Evolutionary conservation across 257 asterid genomes (phyloP), one percentile per base, ranked within the genome.

Genomic region (Jacaranda mimosifolia): DNA sequence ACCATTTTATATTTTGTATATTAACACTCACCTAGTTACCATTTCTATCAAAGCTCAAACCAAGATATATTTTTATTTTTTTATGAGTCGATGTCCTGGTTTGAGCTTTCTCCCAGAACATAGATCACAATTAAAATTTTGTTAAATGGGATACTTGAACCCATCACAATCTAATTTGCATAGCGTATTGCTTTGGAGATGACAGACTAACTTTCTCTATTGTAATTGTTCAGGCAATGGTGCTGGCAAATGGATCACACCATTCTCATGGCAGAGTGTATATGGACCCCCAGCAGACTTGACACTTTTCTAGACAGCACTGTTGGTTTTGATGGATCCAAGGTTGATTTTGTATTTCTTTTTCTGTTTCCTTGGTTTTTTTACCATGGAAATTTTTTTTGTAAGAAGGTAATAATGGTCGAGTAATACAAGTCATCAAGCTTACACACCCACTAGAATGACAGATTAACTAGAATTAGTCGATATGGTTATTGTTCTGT

Each of bases 221-320:
- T 75, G 12, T 62, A 52, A 36, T 65, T 72, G 64, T 76, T 72
- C 90, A 92, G 98, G 92, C 79, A 75, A 75, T 72, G 92, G 67
- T 75, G 79, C 73, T 63, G 86, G 83, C 75, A 85, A 81, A 72
- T 92, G 98, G 98, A 77, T 81, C 68, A 75, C 88, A 60, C 98
- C 98, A 5, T 86, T 84, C 71, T 94, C 98, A 26, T 94, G 98
- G 98, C 89, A 88, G 89, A 92, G 97, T 40, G 92, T 94, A 10
- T 94, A 94, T 62, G 98, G 98, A 66, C 97, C 97, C 35, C 97
- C 98, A 18, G 93, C 96, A 19, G 98, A 94, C 60, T 80, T 83
- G 83, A 63, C 87, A 70, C 86, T 94, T 19, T 94, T 92, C 78
- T 94, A 90, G 83, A 82, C 75, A 49, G 74, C 70, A 12, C 17